Conservation (phyloP, 352 stramenopile species). For the Hyaloperonospora arabidopsidis region DNA sequence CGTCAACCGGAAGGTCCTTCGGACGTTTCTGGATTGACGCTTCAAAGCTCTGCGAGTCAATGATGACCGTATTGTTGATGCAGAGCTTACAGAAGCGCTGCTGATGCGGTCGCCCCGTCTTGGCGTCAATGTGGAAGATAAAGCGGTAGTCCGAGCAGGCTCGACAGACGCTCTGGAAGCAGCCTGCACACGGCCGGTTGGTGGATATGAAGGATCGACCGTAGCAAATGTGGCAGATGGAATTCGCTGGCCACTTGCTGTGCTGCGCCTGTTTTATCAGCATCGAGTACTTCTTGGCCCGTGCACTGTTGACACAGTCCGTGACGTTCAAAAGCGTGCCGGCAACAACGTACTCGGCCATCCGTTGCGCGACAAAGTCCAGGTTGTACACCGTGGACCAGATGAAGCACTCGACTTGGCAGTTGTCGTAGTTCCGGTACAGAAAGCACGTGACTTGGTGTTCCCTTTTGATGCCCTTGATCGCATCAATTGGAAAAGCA, state of each 20-base stretch:
- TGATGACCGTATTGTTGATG: conserved; percentile 32
- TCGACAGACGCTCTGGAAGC: conserved; percentile 42
- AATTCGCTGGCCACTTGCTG: conserved; percentile 30
- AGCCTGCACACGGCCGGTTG: conserved; percentile 35
- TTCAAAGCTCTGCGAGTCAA: conserved; percentile 29
- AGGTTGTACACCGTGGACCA: conserved; percentile 39
- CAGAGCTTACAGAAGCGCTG: conserved; percentile 44
- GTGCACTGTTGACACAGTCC: conserved; percentile 28
- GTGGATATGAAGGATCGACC: conserved; percentile 32
- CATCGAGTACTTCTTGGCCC: conserved; percentile 36
- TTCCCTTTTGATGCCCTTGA: conserved; percentile 43
- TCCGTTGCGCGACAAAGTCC: conserved; percentile 28
- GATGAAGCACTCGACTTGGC: conserved; percentile 34
- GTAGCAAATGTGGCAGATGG: conserved; percentile 39
- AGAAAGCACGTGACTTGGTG: conserved; percentile 44
- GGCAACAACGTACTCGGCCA: conserved; percentile 41
- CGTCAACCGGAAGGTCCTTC: conserved; percentile 9
- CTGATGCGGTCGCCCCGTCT: conserved; percentile 26
- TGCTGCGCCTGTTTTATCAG: conserved; percentile 30
- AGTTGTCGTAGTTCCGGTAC: conserved; percentile 28
- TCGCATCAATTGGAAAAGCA: conserved; percentile 36
- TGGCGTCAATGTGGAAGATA: conserved; percentile 39
- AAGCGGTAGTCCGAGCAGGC: conserved; percentile 40
- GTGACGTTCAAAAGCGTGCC: conserved; percentile 32
- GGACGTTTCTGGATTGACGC: conserved; percentile 20